Base-by-base conservation (phyloP, 1,284 basidiomycete species). In the Trichosporon inkin region DNA sequence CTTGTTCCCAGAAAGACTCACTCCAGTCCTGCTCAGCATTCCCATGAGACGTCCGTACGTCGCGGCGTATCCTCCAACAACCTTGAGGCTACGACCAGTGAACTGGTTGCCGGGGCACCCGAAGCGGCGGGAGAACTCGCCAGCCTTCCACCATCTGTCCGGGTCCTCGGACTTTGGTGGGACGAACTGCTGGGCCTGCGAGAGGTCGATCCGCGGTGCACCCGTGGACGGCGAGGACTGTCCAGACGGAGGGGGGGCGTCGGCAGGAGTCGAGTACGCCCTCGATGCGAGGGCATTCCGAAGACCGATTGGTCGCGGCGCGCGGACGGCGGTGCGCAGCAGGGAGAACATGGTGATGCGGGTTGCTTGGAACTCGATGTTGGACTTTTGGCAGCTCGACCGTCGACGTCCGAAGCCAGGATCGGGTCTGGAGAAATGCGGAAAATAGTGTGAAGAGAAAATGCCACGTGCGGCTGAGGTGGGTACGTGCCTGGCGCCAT, bases 51-150 rank as follows among this genome's bases (percentile, higher is more conserved):
- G 53, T 52, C 60, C 55, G 51, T 68, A 69, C 6, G 63, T 55
- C 5, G 17, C 24, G 1, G 35, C 28, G 53, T 52, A 72, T 52
- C 56, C 39, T 14, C 28, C 24, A 2, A 47, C 22, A 24, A 63
- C 60, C 6, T 57, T 24, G 36, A 58, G 5, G 28, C 55, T 55
- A 20, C 68, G 65, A 17, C 68, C 68, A 2, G 66, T 56, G 53
- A 55, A 68, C 55, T 65, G 63, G 55, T 66, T 69, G 7, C 68
- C 68, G 3, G 68, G 64, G 44, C 28, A 24, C 36, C 55, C 62
- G 36, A 53, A 13, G 47, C 57, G 56, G 47, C 44, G 37, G 10
- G 54, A 8, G 14, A 47, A 19, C 40, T 54, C 49, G 17, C 20
- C n/a, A 6, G 35, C 51, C 38, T 54, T 52, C 64, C 64, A 66